A percentile compares a stretch with the other conserved stretches of the same genome.
Evolutionary conservation across 2,329 filamentous ascomycete species (phyloP).

Genomic region (Fusarium caatingaense): DNA sequence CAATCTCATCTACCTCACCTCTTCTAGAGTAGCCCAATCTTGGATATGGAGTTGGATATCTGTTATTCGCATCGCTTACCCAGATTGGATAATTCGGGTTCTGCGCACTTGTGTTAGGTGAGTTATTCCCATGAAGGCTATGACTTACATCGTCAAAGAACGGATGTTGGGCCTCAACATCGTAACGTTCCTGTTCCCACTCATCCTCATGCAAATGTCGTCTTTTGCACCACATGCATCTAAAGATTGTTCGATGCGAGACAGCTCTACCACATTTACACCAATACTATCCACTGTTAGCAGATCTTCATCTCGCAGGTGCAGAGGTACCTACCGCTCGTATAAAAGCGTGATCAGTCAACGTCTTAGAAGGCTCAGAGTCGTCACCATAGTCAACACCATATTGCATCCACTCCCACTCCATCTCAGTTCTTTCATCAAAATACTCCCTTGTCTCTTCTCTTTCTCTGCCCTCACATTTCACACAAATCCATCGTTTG

Average conservation of each 20-base stretch:
- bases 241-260: not conserved
- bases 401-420: slow-evolving; percentile 1
- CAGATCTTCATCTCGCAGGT: accelerated
- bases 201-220: slow-evolving; percentile 21
- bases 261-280: slow-evolving; percentile 23
- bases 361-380: slow-evolving; percentile 12
- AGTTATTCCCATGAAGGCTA: accelerated
- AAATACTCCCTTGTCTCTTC: not conserved
- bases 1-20: not conserved
- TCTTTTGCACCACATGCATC: slow-evolving; percentile 37
- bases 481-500: slow-evolving; percentile 21
- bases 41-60: slow-evolving; percentile 27
- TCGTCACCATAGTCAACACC: slow-evolving; percentile 14
- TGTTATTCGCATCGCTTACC: not conserved
- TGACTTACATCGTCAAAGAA: slow-evolving; percentile 30
- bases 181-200: slow-evolving; percentile 4
- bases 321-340: not conserved
- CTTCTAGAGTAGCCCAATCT: not conserved
- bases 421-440: not conserved
- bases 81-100: slow-evolving; percentile 26
- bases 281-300: slow-evolving; percentile 15
- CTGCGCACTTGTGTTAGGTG: accelerated
- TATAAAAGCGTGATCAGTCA: not conserved
- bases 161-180: not conserved
- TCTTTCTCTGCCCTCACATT: not conserved